phyloP scores from a whole-genome alignment of 2,329 filamentous ascomycete species.

The Xenosphaeropsis pyriputrescens region DNA sequence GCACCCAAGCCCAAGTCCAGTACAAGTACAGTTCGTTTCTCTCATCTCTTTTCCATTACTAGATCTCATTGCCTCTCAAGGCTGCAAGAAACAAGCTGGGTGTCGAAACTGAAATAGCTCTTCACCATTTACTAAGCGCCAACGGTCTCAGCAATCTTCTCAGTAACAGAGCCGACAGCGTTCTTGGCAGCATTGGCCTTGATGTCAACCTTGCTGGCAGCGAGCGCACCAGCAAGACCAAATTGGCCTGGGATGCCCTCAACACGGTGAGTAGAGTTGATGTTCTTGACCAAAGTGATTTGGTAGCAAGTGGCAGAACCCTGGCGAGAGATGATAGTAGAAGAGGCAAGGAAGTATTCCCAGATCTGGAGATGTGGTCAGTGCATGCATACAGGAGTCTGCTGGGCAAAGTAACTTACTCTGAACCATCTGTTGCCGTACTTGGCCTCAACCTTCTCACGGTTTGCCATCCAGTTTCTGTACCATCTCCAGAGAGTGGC shows the following conservation, averaged over 20 bases:
- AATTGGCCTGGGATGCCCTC: constrained; percentile 59
- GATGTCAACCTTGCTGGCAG: constrained; percentile 3
- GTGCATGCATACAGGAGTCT: too few relatives aligned
- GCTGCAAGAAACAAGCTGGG: too few relatives aligned
- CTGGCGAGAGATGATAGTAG: constrained; percentile 72
- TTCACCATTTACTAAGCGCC: too few relatives aligned
- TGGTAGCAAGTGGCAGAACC: constrained; percentile 78
- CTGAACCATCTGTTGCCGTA: constrained; percentile 57
- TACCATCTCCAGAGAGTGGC: constrained; percentile 62
- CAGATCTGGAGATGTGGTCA: constrained; percentile 49
- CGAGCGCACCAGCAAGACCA: constrained; percentile 45
- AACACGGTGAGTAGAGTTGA: constrained; percentile 73
- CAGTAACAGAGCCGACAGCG: background rate
- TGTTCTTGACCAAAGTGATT: constrained; percentile 77
- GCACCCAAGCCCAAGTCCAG: too few relatives aligned
- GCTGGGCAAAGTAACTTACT: constrained; percentile 24
- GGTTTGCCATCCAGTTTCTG: constrained; percentile 58
- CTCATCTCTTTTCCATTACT: too few relatives aligned
- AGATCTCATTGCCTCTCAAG: too few relatives aligned
- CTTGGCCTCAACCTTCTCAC: constrained; percentile 54
- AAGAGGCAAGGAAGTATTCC: constrained; percentile 83
- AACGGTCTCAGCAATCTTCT: too few relatives aligned
- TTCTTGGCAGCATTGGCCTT: constrained; percentile 1
- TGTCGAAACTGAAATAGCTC: too few relatives aligned
- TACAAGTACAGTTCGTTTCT: too few relatives aligned